These are phyloP conservation scores for Quercus lobata DNA, from an alignment of 331 rosid genomes.

Conservation along the genomic window DNA sequence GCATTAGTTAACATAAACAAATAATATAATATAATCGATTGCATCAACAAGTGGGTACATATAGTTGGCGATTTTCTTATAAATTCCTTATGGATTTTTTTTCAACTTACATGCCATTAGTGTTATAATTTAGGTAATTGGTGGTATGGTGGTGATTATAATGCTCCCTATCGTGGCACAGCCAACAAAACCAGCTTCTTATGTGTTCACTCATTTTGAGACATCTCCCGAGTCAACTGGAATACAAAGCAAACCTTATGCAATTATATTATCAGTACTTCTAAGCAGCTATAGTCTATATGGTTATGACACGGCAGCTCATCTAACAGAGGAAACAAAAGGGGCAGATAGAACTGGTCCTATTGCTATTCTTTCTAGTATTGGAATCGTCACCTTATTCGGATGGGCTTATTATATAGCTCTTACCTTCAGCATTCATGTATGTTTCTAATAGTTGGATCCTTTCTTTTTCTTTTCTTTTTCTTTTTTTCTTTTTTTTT, in stretches of 20 bases:
- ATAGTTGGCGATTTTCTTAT: too few relatives aligned
- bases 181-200: slow-evolving; percentile 14
- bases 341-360: slow-evolving; percentile 18
- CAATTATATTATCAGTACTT: slow-evolving; percentile 17
- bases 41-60: background rate
- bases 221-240: slow-evolving; percentile 18
- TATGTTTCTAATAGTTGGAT: too few relatives aligned
- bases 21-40: too few relatives aligned
- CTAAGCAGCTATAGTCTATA: slow-evolving; percentile 11
- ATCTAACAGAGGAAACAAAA: slow-evolving; percentile 23
- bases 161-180: slow-evolving; percentile 21
- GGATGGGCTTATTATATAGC: slow-evolving; percentile 21
- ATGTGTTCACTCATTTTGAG: slow-evolving; percentile 22
- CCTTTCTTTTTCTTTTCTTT: too few relatives aligned
- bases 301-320: slow-evolving; percentile 25
- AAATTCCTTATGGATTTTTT: too few relatives aligned
- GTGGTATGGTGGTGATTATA: slow-evolving; percentile 16
- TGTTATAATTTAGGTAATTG: slow-evolving; percentile 14
- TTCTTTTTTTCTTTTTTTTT: too few relatives aligned
- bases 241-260: slow-evolving; percentile 16
- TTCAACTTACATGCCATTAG: too few relatives aligned
- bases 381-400: slow-evolving; percentile 13
- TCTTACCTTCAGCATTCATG: slow-evolving; percentile 22
- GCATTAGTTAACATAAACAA: too few relatives aligned
- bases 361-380: slow-evolving; percentile 10